Conservation (phyloP, 768 basidiomycete genomes). For the Leccinum incarnatum region DNA sequence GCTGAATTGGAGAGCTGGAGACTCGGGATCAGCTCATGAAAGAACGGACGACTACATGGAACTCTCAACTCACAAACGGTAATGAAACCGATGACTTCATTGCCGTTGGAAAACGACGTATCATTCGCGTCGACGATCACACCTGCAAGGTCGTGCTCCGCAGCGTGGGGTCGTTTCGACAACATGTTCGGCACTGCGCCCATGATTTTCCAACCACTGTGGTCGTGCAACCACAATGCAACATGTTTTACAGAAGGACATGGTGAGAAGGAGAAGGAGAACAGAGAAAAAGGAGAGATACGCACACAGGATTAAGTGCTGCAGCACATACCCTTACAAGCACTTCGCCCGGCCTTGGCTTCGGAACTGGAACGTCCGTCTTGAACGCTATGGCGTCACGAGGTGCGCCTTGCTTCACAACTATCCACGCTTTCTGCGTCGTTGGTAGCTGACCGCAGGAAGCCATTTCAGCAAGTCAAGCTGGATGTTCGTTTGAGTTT, state of each 20-base stretch:
- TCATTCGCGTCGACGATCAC: constrained; percentile 54
- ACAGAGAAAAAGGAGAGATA: background rate
- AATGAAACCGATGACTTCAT: constrained; percentile 62
- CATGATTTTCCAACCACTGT: constrained; percentile 63
- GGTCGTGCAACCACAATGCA: background rate
- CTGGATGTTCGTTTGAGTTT: background rate
- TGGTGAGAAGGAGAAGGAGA: background rate
- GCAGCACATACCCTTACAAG: constrained; percentile 52
- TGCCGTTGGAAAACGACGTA: constrained; percentile 52
- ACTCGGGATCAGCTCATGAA: background rate
- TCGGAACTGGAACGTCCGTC: constrained; percentile 30
- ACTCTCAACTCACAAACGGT: constrained; percentile 31
- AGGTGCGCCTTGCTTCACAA: constrained; percentile 30
- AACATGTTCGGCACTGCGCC: constrained; percentile 44
- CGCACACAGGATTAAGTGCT: constrained; percentile 69
- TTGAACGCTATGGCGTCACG: constrained; percentile 28
- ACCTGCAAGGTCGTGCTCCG: constrained; percentile 66
- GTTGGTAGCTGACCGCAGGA: constrained; percentile 9
- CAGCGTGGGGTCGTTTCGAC: constrained; percentile 45
- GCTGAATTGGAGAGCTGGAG: constrained; percentile 28
- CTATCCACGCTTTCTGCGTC: constrained; percentile 32
- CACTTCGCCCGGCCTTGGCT: constrained; percentile 40
- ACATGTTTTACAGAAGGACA: background rate
- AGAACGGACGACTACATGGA: background rate
- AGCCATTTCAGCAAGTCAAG: constrained; percentile 6